These are phyloP conservation scores for Zygosaccharomyces pseudorouxii DNA, from an alignment of 805 yeast genomes.

Conservation along the genomic window DNA sequence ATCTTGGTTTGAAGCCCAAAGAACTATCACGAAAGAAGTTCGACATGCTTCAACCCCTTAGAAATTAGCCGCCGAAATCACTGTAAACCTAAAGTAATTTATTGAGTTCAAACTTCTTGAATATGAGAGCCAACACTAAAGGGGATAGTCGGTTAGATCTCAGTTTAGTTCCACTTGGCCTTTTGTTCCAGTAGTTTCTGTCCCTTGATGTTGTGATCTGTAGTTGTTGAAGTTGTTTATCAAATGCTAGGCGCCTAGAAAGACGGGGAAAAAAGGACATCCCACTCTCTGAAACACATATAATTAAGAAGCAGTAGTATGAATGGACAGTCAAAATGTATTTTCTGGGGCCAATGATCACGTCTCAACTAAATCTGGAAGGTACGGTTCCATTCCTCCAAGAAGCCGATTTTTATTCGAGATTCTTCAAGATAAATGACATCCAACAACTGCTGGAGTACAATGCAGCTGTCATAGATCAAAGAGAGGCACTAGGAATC, in stretches of 20 bases:
- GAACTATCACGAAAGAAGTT: conserved; percentile 33
- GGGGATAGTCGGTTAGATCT: background rate
- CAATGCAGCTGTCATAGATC: no score
- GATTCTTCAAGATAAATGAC: no score
- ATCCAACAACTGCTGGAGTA: no score
- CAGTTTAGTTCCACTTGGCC: background rate
- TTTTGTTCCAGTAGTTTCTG: background rate
- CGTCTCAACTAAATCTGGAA: no score
- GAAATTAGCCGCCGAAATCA: conserved; percentile 23
- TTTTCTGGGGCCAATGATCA: no score
- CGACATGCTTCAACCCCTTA: conserved; percentile 22
- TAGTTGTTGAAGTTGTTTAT: conserved; percentile 1
- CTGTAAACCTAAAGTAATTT: background rate
- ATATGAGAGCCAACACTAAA: background rate
- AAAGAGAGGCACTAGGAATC: no score
- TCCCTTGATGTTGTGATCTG: background rate
- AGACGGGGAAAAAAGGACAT: background rate
- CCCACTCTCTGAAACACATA: background rate
- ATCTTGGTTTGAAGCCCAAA: conserved; percentile 32
- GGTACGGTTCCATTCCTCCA: no score
- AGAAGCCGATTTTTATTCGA: no score
- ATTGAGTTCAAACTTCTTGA: background rate
- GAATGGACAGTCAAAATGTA: no score
- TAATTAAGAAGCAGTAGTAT: no score
- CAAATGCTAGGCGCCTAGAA: background rate